Percentiles rank a stretch among this genome's conserved stretches.
Evolutionary conservation across 2,329 filamentous ascomycete genomes (phyloP).

Genomic region (Monosporascus sp.): DNA sequence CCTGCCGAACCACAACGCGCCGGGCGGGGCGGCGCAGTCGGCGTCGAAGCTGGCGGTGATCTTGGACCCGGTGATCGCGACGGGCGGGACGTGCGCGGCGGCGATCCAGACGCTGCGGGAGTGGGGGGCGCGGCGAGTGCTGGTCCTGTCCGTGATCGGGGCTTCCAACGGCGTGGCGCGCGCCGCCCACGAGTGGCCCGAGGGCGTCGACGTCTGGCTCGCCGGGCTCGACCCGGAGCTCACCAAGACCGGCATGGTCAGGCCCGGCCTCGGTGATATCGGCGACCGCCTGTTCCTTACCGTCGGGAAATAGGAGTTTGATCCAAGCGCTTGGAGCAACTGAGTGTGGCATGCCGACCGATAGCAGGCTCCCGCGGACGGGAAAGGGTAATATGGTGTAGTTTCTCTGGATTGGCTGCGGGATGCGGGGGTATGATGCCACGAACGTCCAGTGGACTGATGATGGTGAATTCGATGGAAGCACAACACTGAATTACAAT

Average conservation of each 20-base stretch:
- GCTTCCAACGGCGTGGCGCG: conserved; percentile 64
- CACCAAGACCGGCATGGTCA: conserved; percentile 80
- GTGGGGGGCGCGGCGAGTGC: conserved; percentile 81
- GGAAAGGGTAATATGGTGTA: not conserved
- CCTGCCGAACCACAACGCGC: conserved; percentile 65
- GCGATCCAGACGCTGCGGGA: conserved; percentile 85
- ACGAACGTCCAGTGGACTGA: too few species aligned
- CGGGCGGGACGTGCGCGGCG: conserved; percentile 81
- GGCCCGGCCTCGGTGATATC: conserved; percentile 83
- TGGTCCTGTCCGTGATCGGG: conserved; percentile 72
- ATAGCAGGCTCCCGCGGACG: not conserved
- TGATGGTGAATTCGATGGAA: too few species aligned
- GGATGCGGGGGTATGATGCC: not conserved
- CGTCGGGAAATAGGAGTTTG: conserved; percentile 64
- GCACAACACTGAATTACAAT: too few species aligned
- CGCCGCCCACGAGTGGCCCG: conserved; percentile 73
- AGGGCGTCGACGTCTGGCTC: conserved; percentile 73
- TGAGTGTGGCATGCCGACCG: not conserved
- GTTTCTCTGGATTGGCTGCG: not conserved
- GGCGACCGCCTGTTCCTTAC: conserved; percentile 88
- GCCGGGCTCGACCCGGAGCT: conserved; percentile 72
- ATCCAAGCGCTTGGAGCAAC: not conserved
- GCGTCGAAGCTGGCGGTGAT: conserved; percentile 65
- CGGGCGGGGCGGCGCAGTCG: conserved; percentile 17
- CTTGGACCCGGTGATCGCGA: conserved; percentile 89